Base-by-base conservation (phyloP, 2,329 filamentous ascomycete genomes). In the Acephala macrosclerotiorum region DNA sequence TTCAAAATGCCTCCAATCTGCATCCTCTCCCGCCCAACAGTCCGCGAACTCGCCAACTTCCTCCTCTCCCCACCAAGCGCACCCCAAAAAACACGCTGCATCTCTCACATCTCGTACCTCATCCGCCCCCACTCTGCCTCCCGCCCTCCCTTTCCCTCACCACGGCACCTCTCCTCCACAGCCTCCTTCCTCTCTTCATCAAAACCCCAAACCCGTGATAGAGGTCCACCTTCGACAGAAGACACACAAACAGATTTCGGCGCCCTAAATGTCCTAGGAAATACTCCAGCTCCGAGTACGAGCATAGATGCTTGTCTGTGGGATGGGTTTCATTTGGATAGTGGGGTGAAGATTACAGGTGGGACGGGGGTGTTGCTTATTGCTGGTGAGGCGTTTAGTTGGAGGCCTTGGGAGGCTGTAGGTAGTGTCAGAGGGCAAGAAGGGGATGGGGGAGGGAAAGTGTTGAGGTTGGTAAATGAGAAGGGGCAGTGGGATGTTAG, bases 241-340 rank as follows among this genome's bases (percentile, higher is more conserved):
- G 81, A 85, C 58, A 90, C 88, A 1, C 87, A 77, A 72, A 90
- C 89, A 2, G 90, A 96, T 79, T 93, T 98, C 72, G 82, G 80
- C 49, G 84, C 86, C 16, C 84, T 98, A 70, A 89, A 99, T 77
- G 90, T 99, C 7, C 84, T 98, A 4, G 89, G 87, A 47, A 89
- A 88, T 70, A 88, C 89, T 0, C 91, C 93, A 0, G 83, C 87
- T 3, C 96, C 95, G 0, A 89, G 93, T 0, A 97, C 93, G 0
- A 89, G 89, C 1, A 88, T 99, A 55, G 94, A 97, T 73, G 89
- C 91, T 6, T 97, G 93, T 80, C 87, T 91, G 66, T 81, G 85
- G 66, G 89, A 95, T 73, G 96, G 96, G 1, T 99, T 99, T 78
- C 88, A 91, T 70, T 83, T 99, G 55, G 91, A 96, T 79, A 96